phyloP scores from a whole-genome alignment of 140 eudicot species.

The Oenanthe javanica region DNA sequence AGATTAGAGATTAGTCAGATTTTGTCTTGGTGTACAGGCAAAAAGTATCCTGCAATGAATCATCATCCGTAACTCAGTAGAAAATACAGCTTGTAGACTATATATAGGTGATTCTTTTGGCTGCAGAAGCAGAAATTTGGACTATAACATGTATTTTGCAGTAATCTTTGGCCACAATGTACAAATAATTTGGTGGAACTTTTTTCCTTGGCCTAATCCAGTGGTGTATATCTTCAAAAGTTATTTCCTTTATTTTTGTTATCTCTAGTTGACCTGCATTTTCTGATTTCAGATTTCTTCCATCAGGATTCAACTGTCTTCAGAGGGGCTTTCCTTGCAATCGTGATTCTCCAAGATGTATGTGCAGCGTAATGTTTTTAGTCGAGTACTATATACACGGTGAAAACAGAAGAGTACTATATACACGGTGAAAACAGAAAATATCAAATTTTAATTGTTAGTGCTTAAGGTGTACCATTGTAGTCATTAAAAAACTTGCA shows the following conservation, averaged over 20 bases:
- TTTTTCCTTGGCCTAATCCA: not conserved
- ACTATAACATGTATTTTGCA: not conserved
- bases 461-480: no score
- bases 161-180: not conserved
- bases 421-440: no score
- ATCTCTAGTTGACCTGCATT: slow-evolving; percentile 6
- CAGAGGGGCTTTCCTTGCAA: slow-evolving; percentile 61
- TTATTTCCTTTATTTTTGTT: not conserved
- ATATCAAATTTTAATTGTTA: no score
- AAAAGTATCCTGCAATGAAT: not conserved
- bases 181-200: not conserved
- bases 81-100: not conserved
- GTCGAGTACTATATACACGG: not conserved
- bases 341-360: slow-evolving; percentile 57
- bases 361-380: slow-evolving; percentile 13
- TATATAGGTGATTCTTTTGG: not conserved
- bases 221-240: not conserved
- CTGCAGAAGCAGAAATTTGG: not conserved
- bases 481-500: no score
- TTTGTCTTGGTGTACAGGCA: not conserved
- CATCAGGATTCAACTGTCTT: slow-evolving; percentile 60
- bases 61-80: not conserved
- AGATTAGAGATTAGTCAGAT: not conserved
- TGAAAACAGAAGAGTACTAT: no score
- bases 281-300: slow-evolving; percentile 33